Conservation (phyloP, 352 stramenopile species). For the Saprolegnia diclina region DNA sequence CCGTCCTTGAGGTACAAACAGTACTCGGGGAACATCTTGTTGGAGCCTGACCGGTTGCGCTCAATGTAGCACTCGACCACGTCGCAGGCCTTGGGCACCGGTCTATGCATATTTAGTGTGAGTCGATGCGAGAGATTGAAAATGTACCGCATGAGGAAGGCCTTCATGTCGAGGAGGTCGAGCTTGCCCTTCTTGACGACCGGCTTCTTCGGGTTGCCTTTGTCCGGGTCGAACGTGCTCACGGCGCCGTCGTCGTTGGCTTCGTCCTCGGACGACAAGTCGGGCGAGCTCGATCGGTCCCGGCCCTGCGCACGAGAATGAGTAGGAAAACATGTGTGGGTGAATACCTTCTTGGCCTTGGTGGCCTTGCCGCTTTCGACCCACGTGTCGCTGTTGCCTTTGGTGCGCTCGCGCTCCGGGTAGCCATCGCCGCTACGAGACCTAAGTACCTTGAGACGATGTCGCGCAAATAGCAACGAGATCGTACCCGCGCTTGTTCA, state of each 20-base stretch:
- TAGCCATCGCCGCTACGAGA: slow-evolving; percentile 28
- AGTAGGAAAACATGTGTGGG: neutral
- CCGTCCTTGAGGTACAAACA: slow-evolving; percentile 90
- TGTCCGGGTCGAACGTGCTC: slow-evolving; percentile 51
- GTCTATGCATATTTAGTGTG: slow-evolving; percentile 29
- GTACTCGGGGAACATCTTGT: slow-evolving; percentile 93
- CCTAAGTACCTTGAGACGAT: slow-evolving; percentile 32
- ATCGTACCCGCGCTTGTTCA: slow-evolving; percentile 12
- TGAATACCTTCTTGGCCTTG: neutral
- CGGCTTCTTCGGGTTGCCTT: slow-evolving; percentile 30
- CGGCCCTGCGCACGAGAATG: neutral
- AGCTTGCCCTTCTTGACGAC: slow-evolving; percentile 66
- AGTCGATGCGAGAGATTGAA: neutral
- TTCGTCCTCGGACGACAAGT: slow-evolving; percentile 60
- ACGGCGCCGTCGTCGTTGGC: slow-evolving; percentile 50
- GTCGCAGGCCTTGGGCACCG: slow-evolving; percentile 82
- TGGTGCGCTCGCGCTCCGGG: slow-evolving; percentile 8
- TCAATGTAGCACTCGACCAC: slow-evolving; percentile 94
- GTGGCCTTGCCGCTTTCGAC: slow-evolving; percentile 16
- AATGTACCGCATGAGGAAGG: slow-evolving; percentile 54
- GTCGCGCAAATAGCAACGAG: slow-evolving; percentile 34
- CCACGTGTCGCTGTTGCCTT: slow-evolving; percentile 19
- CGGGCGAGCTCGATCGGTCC: slow-evolving; percentile 49
- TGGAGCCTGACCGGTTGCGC: slow-evolving; percentile 86
- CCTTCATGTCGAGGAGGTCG: slow-evolving; percentile 75